Base-by-base conservation (phyloP, 345 rosid species). In the Pistacia atlantica region DNA sequence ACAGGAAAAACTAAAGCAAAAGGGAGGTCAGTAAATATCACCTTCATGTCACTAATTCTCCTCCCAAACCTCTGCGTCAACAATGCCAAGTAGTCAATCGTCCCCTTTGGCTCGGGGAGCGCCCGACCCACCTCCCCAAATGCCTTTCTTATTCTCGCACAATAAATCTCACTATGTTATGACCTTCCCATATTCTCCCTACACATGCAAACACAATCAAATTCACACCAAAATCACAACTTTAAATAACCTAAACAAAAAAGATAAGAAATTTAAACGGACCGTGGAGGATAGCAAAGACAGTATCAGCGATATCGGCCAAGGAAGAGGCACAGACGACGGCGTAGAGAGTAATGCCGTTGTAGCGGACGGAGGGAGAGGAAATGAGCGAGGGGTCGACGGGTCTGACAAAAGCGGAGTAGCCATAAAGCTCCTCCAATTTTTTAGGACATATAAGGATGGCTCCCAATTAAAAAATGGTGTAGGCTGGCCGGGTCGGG, bases 111-210 rank as follows among this genome's bases (percentile, higher is more conserved):
- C 87, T 89, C 93, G 0, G 98, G 98, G 3, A 97, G 81, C 84
- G 33, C 75, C 83, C 88, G 81, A 8, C 91, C 90, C 57, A 93
- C 86, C 72, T 87, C 90, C 1, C 84, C 84, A 83, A 88, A 95
- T 2, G 98, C 98, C 75, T 95, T 97, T 74, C 85, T 88, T 66
- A 95, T 90, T 65, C 95, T 83, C 13, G 77, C 84, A 82, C 97
- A 91, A 86, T 93, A 81, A 95, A 95, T 84, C 89, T 88, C 81
- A 80, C 16, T 77, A 95, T 95, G 77, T 93, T 95, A 78, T 95
- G 99, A 2, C 99, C 98, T 35, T 97, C 99, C 99, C 98, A 95
- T 57, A 95, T 88, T 81, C 99, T 87, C 74, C 95, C 97, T 94
- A 75, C 56, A 12, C 3, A n/a, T 1, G 12, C 33, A n/a, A 1